Evolutionary conservation across 2,329 filamentous ascomycete species (phyloP).

Genomic region (Colletotrichum cuscutae): DNA sequence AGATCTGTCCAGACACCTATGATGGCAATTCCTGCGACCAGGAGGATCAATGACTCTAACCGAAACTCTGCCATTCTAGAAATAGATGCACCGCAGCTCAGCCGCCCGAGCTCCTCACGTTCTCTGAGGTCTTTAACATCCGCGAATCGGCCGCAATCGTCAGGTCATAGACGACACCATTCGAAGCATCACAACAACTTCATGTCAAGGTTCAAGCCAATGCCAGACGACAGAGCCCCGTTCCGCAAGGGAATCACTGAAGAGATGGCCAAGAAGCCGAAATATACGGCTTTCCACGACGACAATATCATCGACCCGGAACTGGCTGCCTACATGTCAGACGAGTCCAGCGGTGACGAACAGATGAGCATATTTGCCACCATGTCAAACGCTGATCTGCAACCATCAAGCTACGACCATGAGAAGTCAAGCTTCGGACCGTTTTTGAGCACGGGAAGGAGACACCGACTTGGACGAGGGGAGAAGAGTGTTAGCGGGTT

Average conservation of each 20-base stretch:
- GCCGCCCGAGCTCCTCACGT: slow-evolving; percentile 91
- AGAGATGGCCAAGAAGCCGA: slow-evolving; percentile 71
- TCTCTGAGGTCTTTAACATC: slow-evolving; percentile 81
- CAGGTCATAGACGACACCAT: slow-evolving; percentile 83
- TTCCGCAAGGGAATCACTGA: slow-evolving; percentile 81
- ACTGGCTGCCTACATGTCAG: slow-evolving; percentile 93
- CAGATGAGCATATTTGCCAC: slow-evolving; percentile 87
- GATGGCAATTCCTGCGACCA: slow-evolving; percentile 76
- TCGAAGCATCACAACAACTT: slow-evolving; percentile 80
- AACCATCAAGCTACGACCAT: slow-evolving; percentile 75
- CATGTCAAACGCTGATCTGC: slow-evolving; percentile 72
- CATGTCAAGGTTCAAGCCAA: slow-evolving; percentile 77
- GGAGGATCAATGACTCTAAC: slow-evolving; percentile 79
- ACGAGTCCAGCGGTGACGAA: slow-evolving; percentile 93
- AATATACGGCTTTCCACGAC: slow-evolving; percentile 92
- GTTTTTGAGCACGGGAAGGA: slow-evolving; percentile 77
- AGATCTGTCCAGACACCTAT: slow-evolving; percentile 73
- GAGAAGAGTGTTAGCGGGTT: slow-evolving; percentile 81
- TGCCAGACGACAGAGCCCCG: slow-evolving; percentile 83
- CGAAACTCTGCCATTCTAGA: slow-evolving; percentile 90
- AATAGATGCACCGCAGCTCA: slow-evolving; percentile 84
- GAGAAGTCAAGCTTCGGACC: slow-evolving; percentile 80
- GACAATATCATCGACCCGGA: slow-evolving; percentile 99
- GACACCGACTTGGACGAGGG: slow-evolving; percentile 76
- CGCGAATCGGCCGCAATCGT: slow-evolving; percentile 77